These are phyloP conservation scores for Wickerhamomyces sydowiorum DNA, from an alignment of 805 yeast species.

Conservation along the genomic window DNA sequence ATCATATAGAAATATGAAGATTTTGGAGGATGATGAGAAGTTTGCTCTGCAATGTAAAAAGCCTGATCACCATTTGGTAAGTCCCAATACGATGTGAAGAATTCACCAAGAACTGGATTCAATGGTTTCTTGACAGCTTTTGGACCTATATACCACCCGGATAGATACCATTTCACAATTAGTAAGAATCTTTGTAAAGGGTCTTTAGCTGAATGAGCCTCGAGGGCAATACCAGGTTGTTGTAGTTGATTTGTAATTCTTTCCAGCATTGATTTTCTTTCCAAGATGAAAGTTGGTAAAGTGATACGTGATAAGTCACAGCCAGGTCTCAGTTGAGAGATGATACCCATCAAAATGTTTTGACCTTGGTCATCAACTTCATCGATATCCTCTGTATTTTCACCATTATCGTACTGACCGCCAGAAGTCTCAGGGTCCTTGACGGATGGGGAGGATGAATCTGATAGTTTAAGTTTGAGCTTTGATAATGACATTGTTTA, in stretches of 20 bases:
- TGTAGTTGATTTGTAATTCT: constrained; percentile 85
- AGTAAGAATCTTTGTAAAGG: constrained; percentile 64
- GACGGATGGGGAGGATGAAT: neutral
- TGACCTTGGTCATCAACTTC: constrained; percentile 91
- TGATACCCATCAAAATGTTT: constrained; percentile 78
- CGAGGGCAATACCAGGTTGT: constrained; percentile 68
- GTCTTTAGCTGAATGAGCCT: constrained; percentile 58
- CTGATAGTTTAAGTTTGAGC: constrained; percentile 8
- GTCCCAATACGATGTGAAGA: constrained; percentile 91
- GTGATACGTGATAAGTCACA: constrained; percentile 87
- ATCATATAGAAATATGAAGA: constrained; percentile 86
- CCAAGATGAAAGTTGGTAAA: constrained; percentile 90
- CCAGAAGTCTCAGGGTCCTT: neutral
- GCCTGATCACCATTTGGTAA: constrained; percentile 67
- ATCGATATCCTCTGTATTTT: constrained; percentile 68
- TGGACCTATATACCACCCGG: constrained; percentile 98
- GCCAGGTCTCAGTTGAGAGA: constrained; percentile 89
- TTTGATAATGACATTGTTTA: constrained; percentile 15
- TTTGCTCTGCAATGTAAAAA: constrained; percentile 87
- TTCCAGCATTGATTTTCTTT: constrained; percentile 93
- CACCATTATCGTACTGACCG: neutral
- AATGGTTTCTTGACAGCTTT: constrained; percentile 97
- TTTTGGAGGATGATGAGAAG: constrained; percentile 98
- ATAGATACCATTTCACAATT: constrained; percentile 83
- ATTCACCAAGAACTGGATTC: constrained; percentile 91